Base-by-base conservation (phyloP, 208 protist species). In the Acanthamoeba quina region DNA sequence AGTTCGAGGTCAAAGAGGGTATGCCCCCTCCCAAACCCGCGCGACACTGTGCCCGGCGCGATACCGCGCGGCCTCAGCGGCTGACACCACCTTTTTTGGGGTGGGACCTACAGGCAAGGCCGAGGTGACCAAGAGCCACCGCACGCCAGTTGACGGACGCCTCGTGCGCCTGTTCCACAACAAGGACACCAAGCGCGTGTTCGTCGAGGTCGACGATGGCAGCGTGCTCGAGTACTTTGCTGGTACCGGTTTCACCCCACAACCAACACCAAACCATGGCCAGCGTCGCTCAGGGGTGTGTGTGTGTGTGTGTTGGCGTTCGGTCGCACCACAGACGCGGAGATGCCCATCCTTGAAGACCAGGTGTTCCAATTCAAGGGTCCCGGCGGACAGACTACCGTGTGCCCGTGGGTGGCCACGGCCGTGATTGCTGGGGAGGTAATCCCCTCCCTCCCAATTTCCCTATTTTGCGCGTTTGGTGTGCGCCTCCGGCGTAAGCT, bases 91-190 rank as follows among this genome's bases (percentile, higher is more conserved):
- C n/a, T n/a, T n/a, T n/a, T n/a, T n/a, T n/a, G n/a, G n/a, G 41
- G 41, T 44, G 5, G 41, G 41, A 44, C 5, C 41, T 44, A 3
- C 58, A 86, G 78, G 78, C 58, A 91, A 91, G 85, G 62, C 47
- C 29, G 56, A 47, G 26, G 58, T 91, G 1, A 24, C 15, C 34
- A 91, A 72, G 85, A 58, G 85, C 41, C 88, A 76, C 47, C 64
- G 64, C 31, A 78, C 88, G 58, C 62, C 56, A 11, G 88, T 92
- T 5, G 88, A 92, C 6, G 88, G 64, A 31, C 34, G 88, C 7
- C 41, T 92, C 24, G 26, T 92, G 29, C 88, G 88, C 19, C 56
- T 92, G 62, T 92, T 92, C 52, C 88, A 92, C 88, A 92, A 92
- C 47, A 92, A 92, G 64, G 88, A 92, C 52, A 92, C 88, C 44